phyloP scores from a whole-genome alignment of 2,329 filamentous ascomycete species.

The Alternaria gaisen region DNA sequence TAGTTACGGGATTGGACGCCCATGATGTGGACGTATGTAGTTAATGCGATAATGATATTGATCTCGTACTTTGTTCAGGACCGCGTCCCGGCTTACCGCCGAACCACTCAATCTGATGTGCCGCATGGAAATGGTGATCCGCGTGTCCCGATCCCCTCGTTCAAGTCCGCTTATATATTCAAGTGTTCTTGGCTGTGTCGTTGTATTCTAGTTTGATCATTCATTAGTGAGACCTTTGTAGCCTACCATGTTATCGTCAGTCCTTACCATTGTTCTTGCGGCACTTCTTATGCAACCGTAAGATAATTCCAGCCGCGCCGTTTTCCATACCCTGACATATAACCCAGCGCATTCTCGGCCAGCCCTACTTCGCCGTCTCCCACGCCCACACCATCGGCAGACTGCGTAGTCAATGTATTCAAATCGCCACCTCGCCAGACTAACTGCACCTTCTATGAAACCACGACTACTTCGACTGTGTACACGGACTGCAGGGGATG shows the following conservation, averaged over 20 bases:
- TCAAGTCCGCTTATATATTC: neutral
- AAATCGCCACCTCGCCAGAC: constrained; percentile 26
- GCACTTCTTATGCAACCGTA: constrained; percentile 7
- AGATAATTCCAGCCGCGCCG: neutral
- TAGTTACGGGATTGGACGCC: constrained; percentile 11
- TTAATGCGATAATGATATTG: constrained; percentile 22
- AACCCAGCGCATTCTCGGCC: neutral
- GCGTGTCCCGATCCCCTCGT: neutral
- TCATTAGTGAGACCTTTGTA: neutral
- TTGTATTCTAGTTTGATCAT: neutral
- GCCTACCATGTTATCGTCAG: neutral
- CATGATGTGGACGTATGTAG: constrained; percentile 12
- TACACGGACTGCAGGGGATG: constrained; percentile 44
- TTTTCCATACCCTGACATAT: neutral
- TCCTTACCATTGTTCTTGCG: neutral
- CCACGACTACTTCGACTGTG: constrained; percentile 33
- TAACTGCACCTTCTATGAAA: constrained; percentile 36
- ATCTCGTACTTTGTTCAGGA: neutral
- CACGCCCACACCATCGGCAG: constrained; percentile 7
- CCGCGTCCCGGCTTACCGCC: constrained; percentile 7
- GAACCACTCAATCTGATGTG: constrained; percentile 4
- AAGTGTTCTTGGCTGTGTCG: neutral
- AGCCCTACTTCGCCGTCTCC: neutral
- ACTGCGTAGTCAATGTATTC: constrained; percentile 29
- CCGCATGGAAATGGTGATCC: neutral